Evolutionary conservation across 768 basidiomycete species (phyloP).

Genomic region (Phanerodontia chrysosporium): DNA sequence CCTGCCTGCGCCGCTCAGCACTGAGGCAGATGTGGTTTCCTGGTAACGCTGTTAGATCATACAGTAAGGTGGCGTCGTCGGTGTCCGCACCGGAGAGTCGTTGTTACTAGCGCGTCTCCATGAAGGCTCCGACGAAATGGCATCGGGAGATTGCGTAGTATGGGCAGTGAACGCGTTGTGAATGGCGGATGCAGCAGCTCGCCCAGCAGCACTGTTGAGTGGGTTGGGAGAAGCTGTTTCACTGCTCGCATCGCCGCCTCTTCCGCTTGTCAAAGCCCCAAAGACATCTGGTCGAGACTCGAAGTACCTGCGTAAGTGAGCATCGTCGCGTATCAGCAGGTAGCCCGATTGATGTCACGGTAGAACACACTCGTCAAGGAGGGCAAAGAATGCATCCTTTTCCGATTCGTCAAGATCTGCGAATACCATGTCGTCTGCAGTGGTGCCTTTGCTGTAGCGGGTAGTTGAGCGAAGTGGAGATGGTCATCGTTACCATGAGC

Average conservation of each 20-base stretch:
- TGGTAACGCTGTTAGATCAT: background rate
- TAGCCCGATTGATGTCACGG: background rate
- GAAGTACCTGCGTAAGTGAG: slow-evolving; percentile 56
- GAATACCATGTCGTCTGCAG: slow-evolving; percentile 54
- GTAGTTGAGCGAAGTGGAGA: background rate
- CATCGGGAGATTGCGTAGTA: background rate
- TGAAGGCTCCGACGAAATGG: background rate
- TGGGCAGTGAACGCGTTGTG: slow-evolving; percentile 15
- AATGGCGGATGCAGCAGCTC: slow-evolving; percentile 15
- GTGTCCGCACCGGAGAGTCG: background rate
- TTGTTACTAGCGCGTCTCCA: slow-evolving; percentile 8
- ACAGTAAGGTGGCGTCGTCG: background rate
- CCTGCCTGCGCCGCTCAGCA: slow-evolving; percentile 30
- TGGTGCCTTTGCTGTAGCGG: background rate
- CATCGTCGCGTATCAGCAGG: background rate
- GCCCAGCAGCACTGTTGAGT: background rate
- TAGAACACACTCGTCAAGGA: slow-evolving; percentile 67
- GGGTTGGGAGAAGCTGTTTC: background rate
- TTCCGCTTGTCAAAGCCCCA: slow-evolving; percentile 18
- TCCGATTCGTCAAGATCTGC: slow-evolving; percentile 60
- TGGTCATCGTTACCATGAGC: background rate
- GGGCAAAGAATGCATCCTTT: slow-evolving; percentile 77
- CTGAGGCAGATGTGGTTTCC: background rate
- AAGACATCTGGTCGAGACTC: slow-evolving; percentile 66
- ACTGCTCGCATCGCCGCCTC: slow-evolving; percentile 11